A percentile compares a stretch with the other conserved stretches of the same genome.
Evolutionary conservation across 2,329 filamentous ascomycete species (phyloP).

Genomic region (Lomentospora prolificans): DNA sequence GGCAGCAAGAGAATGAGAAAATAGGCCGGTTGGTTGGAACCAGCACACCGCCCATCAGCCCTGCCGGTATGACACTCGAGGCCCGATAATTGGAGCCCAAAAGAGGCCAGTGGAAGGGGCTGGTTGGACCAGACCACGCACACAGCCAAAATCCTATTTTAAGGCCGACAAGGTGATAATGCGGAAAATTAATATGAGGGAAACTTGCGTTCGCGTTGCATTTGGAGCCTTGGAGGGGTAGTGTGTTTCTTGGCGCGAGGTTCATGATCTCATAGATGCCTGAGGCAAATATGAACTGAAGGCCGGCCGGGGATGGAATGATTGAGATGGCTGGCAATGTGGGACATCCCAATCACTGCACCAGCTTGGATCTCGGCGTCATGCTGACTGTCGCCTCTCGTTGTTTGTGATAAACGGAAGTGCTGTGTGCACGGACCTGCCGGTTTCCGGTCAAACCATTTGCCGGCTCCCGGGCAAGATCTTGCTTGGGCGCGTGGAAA

Average conservation of each 20-base stretch:
- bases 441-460: background rate
- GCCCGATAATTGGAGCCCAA: background rate
- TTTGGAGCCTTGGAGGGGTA: background rate
- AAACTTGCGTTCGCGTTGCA: background rate
- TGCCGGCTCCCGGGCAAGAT: background rate
- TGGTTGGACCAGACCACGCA: background rate
- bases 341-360: no score
- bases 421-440: background rate
- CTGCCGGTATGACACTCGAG: slow-evolving; percentile 2
- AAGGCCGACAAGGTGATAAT: background rate
- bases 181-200: background rate
- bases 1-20: background rate
- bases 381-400: no score
- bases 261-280: background rate
- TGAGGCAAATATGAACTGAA: background rate
- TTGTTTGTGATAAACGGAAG: no score
- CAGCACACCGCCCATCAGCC: slow-evolving; percentile 2
- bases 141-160: background rate
- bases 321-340: no score
- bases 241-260: background rate
- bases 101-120: background rate
- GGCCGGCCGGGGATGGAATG: no score
- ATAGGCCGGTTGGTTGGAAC: background rate
- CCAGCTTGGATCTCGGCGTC: no score
- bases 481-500: no score